phyloP scores from a whole-genome alignment of 768 basidiomycete species.

The Cystofilobasidium bisporidii region DNA sequence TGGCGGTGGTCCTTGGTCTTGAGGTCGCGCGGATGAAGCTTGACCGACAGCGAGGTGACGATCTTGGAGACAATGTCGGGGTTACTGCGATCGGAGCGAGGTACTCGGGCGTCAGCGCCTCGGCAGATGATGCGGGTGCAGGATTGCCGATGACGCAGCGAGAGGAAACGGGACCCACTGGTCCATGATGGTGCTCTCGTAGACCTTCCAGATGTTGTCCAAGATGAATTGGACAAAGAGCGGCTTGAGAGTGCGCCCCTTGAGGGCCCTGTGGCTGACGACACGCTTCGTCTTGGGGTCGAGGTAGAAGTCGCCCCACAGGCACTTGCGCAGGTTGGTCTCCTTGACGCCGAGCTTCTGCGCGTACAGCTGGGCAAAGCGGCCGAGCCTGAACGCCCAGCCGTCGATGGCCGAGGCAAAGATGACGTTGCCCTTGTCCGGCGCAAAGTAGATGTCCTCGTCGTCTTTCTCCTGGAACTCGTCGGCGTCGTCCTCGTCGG shows the following conservation, averaged over 20 bases:
- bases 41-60: conserved; percentile 66
- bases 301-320: conserved; percentile 97
- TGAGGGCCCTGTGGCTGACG: conserved; percentile 79
- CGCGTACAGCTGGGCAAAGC: conserved; percentile 87
- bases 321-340: conserved; percentile 65
- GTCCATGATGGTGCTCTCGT: conserved; percentile 76
- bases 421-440: conserved; percentile 87
- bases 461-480: conserved; percentile 92
- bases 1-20: conserved; percentile 81
- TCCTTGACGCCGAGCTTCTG: conserved; percentile 85
- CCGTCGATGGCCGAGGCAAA: conserved; percentile 94
- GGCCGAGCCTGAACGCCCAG: conserved; percentile 90
- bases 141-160: too few species aligned
- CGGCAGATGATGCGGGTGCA: too few species aligned
- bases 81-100: conserved; percentile 51
- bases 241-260: conserved; percentile 77
- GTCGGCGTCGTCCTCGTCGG: conserved; percentile 31
- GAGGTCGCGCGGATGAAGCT: conserved; percentile 76
- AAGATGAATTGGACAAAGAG: conserved; percentile 94
- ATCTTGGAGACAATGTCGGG: conserved; percentile 83
- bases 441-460: conserved; percentile 94
- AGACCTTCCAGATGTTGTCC: conserved; percentile 95
- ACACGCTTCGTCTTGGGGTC: conserved; percentile 93
- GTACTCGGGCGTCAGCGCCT: not conserved
- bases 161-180: conserved; percentile 52